A percentile compares a stretch with the other conserved stretches of the same genome.
phyloP scores from a whole-genome alignment of 805 yeast species.

The Geotrichum ghanense region DNA sequence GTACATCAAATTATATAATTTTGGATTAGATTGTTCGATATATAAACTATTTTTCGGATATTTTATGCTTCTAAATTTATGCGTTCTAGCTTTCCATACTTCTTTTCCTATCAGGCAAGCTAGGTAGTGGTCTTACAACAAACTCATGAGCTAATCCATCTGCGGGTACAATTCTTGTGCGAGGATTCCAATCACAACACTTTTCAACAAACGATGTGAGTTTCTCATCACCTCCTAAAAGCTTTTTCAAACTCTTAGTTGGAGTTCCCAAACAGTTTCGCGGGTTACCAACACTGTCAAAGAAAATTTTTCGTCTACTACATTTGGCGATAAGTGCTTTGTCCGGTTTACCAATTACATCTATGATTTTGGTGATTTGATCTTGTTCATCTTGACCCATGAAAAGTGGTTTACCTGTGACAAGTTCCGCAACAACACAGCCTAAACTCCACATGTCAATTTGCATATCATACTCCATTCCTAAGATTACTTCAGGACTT shows the following conservation, averaged over 20 bases:
- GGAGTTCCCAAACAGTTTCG: slow-evolving; percentile 18
- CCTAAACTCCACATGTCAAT: slow-evolving; percentile 98
- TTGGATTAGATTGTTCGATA: too few species aligned
- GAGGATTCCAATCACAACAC: slow-evolving; percentile 66
- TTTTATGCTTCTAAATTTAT: too few species aligned
- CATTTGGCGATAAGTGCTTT: slow-evolving; percentile 27
- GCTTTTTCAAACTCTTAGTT: slow-evolving; percentile 17
- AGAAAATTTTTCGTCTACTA: slow-evolving; percentile 27
- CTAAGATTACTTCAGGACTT: slow-evolving; percentile 92
- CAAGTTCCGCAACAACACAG: slow-evolving; percentile 91
- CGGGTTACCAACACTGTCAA: slow-evolving; percentile 27
- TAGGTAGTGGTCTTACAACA: slow-evolving; percentile 11
- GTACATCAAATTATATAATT: too few species aligned
- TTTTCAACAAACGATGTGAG: slow-evolving; percentile 38
- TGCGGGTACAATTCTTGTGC: slow-evolving; percentile 28
- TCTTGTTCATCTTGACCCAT: slow-evolving; percentile 85
- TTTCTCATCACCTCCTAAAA: slow-evolving; percentile 18
- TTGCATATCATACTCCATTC: slow-evolving; percentile 76
- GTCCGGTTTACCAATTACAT: slow-evolving; percentile 82
- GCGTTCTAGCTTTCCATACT: too few species aligned
- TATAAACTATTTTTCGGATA: too few species aligned
- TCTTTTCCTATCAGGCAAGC: background rate
- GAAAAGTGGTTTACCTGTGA: slow-evolving; percentile 82
- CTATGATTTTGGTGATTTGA: slow-evolving; percentile 83
- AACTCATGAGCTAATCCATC: slow-evolving; percentile 29